A percentile compares a stretch with the other conserved stretches of the same genome.
Evolutionary conservation across 441 rosid species (phyloP).

Genomic region (Geranium incanum): DNA sequence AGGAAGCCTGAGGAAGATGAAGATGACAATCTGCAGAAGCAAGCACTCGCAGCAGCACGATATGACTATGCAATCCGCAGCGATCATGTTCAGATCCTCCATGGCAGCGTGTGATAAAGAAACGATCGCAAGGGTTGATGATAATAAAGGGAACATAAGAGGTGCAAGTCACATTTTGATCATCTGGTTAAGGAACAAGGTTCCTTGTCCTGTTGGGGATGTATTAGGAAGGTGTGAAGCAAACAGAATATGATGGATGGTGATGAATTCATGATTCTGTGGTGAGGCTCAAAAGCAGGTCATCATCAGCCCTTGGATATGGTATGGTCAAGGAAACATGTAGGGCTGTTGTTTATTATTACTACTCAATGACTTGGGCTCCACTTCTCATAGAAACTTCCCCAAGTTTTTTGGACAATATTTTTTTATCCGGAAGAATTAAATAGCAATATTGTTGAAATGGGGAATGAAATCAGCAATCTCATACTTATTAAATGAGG

Average conservation of each 20-base stretch:
- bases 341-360: neutral
- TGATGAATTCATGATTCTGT: neutral
- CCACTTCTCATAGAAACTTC: neutral
- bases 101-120: slow-evolving; percentile 20
- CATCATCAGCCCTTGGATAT: neutral
- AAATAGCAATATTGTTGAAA: too few relatives aligned
- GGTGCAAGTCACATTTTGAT: neutral
- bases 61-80: slow-evolving; percentile 61
- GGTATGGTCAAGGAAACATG: slow-evolving; percentile 1
- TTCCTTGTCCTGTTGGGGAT: slow-evolving; percentile 2
- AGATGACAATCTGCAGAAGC: slow-evolving; percentile 48
- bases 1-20: slow-evolving; percentile 52
- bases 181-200: slow-evolving; percentile 1
- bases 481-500: too few relatives aligned
- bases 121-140: neutral
- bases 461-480: too few relatives aligned
- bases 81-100: slow-evolving; percentile 59
- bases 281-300: neutral
- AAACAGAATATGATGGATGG: slow-evolving; percentile 1
- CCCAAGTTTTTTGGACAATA: too few relatives aligned
- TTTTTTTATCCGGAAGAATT: too few relatives aligned
- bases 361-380: neutral
- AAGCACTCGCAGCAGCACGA: slow-evolving; percentile 83
- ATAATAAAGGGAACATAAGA: neutral
- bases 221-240: neutral